Base-by-base conservation (phyloP, 2,329 filamentous ascomycete genomes). In the Fusarium sp. region DNA sequence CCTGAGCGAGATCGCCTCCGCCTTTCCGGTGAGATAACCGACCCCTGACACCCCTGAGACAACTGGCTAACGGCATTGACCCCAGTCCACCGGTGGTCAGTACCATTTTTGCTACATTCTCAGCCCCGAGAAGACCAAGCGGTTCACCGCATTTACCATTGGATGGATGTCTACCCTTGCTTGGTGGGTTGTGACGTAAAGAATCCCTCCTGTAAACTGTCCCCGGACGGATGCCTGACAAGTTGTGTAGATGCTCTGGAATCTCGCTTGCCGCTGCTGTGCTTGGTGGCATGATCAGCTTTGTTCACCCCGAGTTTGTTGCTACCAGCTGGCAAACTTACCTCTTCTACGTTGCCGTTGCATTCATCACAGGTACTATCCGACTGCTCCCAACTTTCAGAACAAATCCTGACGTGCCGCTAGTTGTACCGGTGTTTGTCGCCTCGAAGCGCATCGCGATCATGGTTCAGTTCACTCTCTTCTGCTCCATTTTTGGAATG, bases 61-160 rank as follows among this genome's bases (percentile, higher is more conserved):
- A 7, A 7, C 5, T 11, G 3, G 32, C 41, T 64, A 32, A 58
- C 50, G 8, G 18, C 11, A 45, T 14, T 8, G 13, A n/a, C 20
- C 41, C 52, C 16, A 64, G 66, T 71, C 68, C 7, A 68, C 65
- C 1, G 68, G 68, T n/a, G 68, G 68, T 0, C 68, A 71, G 14
- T 71, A 71, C 37, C 68, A 71, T 50, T 71, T 71, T 20, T 65
- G 61, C 56, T 71, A 62, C n/a, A 71, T 71, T n/a, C 39, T 71
- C 8, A 63, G 61, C 1, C 66, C 68, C 3, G 27, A 61, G 34
- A 65, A 66, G 37, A 43, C 62, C 9, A 68, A 63, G 50, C 61
- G 66, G 0, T 68, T 71, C 27, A 34, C 66, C 6, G 68, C 68
- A 20, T 71, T 59, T 13, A 52, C 68, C 0, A 50, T 68, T 14